Conservation (phyloP, 257 asterid species). For the Euphrasia confusa region DNA sequence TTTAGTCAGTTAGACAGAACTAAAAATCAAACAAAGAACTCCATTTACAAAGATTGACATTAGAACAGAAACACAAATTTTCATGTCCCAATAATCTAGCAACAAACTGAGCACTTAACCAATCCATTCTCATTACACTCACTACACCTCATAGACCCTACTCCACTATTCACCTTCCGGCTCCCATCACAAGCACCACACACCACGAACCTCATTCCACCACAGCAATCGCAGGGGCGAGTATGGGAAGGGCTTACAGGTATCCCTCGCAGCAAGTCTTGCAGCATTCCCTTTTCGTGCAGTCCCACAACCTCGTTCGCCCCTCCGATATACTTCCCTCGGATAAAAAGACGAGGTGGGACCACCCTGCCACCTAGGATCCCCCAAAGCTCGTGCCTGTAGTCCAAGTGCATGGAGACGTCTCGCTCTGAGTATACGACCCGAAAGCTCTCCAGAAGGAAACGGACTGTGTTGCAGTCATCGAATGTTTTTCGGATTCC, state of each 20-base stretch:
- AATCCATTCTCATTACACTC: slow-evolving; percentile 83
- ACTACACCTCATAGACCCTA: slow-evolving; percentile 32
- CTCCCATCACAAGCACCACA: slow-evolving; percentile 62
- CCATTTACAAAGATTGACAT: slow-evolving; percentile 22
- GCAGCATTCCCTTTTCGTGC: slow-evolving; percentile 60
- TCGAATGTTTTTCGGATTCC: slow-evolving; percentile 76
- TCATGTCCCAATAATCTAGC: slow-evolving; percentile 18
- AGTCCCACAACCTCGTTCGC: slow-evolving; percentile 64
- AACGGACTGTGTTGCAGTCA: slow-evolving; percentile 54
- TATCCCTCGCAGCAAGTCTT: slow-evolving; percentile 45
- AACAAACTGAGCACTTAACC: slow-evolving; percentile 59
- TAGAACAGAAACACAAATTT: neutral
- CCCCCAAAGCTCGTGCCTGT: slow-evolving; percentile 69
- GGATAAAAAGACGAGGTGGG: slow-evolving; percentile 72
- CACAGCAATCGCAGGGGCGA: slow-evolving; percentile 51
- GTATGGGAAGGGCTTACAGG: slow-evolving; percentile 30
- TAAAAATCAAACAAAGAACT: neutral
- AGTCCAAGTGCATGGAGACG: slow-evolving; percentile 62
- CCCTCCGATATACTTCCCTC: slow-evolving; percentile 67
- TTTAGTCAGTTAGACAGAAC: neutral
- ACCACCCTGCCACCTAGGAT: slow-evolving; percentile 44
- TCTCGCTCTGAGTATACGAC: slow-evolving; percentile 56
- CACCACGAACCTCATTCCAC: slow-evolving; percentile 49
- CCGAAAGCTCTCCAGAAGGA: slow-evolving; percentile 53
- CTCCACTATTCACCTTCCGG: slow-evolving; percentile 32